Evolutionary conservation across 306 rosid genomes (phyloP).

Genomic region (Dalbergia cultrata): DNA sequence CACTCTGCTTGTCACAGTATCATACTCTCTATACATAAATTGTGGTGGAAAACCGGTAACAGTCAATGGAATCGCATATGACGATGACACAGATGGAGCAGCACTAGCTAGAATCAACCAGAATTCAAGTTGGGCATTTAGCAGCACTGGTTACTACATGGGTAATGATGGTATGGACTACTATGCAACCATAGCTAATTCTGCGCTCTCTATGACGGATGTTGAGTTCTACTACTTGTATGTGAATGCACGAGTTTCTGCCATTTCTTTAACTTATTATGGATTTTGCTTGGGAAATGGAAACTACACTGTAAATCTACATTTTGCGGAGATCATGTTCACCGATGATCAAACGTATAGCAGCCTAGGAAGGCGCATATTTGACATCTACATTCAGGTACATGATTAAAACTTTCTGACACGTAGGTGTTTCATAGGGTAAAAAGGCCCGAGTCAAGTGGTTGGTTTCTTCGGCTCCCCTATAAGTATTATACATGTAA

Average conservation of each 20-base stretch:
- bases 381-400: constrained; percentile 70
- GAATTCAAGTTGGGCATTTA: constrained; percentile 45
- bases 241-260: constrained; percentile 72
- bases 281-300: constrained; percentile 67
- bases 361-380: constrained; percentile 65
- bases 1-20: constrained; percentile 42
- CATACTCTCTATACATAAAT: constrained; percentile 65
- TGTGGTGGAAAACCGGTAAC: constrained; percentile 63
- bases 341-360: constrained; percentile 34
- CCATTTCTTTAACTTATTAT: constrained; percentile 68
- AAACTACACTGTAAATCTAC: constrained; percentile 57
- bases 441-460: not conserved
- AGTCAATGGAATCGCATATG: constrained; percentile 45
- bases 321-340: constrained; percentile 65
- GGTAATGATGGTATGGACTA: not conserved
- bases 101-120: constrained; percentile 47
- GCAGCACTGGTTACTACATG: constrained; percentile 49
- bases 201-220: constrained; percentile 44
- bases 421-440: not conserved
- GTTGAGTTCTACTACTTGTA: constrained; percentile 65
- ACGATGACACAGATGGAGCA: constrained; percentile 46
- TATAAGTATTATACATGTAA: too few relatives aligned
- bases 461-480: not conserved
- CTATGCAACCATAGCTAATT: not conserved
- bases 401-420: not conserved